Evolutionary conservation across 2,329 filamentous ascomycete species (phyloP).

Genomic region (Mycosphaerella sp.): DNA sequence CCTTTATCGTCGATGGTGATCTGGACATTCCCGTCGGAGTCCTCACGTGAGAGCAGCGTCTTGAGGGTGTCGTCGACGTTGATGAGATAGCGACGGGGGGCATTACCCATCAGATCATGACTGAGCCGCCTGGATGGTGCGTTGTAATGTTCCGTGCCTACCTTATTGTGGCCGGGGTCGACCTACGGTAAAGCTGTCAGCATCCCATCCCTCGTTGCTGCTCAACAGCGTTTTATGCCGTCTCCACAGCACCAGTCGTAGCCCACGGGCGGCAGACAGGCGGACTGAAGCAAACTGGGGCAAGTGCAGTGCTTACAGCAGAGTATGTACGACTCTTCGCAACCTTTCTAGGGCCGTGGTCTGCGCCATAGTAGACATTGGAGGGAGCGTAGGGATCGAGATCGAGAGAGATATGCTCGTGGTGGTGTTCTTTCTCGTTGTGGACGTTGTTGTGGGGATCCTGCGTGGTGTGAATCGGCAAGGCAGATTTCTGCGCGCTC

Average conservation of each 20-base stretch:
- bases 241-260: neutral
- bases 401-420: constrained; percentile 27
- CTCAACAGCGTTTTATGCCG: neutral
- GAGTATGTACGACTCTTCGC: constrained; percentile 50
- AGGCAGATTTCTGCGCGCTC: constrained; percentile 33
- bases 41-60: constrained; percentile 74
- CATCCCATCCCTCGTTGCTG: neutral
- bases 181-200: constrained; percentile 21
- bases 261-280: neutral
- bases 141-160: constrained; percentile 20
- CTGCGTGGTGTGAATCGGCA: constrained; percentile 21
- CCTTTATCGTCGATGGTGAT: constrained; percentile 96
- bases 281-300: neutral
- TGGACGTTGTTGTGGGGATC: constrained; percentile 6
- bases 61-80: constrained; percentile 79
- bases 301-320: constrained; percentile 40
- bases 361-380: constrained; percentile 55
- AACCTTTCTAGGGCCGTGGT: constrained; percentile 43
- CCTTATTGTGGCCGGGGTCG: constrained; percentile 18
- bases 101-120: constrained; percentile 64
- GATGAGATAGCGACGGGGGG: constrained; percentile 74
- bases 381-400: constrained; percentile 54
- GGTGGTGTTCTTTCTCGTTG: constrained; percentile 7
- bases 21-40: constrained; percentile 90
- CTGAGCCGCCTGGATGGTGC: constrained; percentile 28